Conservation (phyloP, 1,139 yeast genomes). For the Lodderomyces beijingensis region DNA sequence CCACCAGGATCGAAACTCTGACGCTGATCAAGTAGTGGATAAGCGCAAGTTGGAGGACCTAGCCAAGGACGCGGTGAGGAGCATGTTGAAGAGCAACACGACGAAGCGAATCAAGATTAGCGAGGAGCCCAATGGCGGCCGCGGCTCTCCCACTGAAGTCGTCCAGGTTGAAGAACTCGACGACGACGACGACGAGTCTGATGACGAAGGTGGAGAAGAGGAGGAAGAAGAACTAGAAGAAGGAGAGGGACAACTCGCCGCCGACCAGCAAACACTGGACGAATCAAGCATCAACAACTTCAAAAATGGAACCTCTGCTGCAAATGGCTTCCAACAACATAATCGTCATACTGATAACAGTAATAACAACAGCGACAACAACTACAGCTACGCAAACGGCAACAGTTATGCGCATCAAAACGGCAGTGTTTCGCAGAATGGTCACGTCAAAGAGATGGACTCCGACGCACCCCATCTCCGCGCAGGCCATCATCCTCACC, state of each 20-base stretch:
- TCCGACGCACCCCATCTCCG: too few relatives aligned
- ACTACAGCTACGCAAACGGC: not conserved
- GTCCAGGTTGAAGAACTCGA: constrained; percentile 13
- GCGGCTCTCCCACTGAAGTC: constrained; percentile 1
- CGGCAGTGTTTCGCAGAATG: too few relatives aligned
- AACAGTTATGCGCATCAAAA: too few relatives aligned
- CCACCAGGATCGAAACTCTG: constrained; percentile 79
- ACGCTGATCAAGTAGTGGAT: constrained; percentile 43
- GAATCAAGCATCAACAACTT: too few relatives aligned
- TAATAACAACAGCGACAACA: not conserved
- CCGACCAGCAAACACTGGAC: constrained; percentile 1
- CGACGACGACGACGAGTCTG: constrained; percentile 10
- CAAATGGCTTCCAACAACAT: too few relatives aligned
- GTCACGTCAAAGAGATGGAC: not conserved
- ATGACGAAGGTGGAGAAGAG: constrained; percentile 3
- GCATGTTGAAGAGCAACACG: constrained; percentile 18
- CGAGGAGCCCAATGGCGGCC: constrained; percentile 1
- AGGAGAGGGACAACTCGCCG: too few relatives aligned
- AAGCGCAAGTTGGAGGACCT: constrained; percentile 34
- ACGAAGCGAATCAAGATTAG: constrained; percentile 8
- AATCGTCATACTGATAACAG: too few relatives aligned
- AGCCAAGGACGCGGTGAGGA: constrained; percentile 31
- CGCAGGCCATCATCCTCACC: too few relatives aligned
- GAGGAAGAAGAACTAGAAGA: constrained; percentile 7
- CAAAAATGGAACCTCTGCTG: too few relatives aligned